Evolutionary conservation across 2,329 filamentous ascomycete species (phyloP).

Genomic region (Metarhizium sp.): DNA sequence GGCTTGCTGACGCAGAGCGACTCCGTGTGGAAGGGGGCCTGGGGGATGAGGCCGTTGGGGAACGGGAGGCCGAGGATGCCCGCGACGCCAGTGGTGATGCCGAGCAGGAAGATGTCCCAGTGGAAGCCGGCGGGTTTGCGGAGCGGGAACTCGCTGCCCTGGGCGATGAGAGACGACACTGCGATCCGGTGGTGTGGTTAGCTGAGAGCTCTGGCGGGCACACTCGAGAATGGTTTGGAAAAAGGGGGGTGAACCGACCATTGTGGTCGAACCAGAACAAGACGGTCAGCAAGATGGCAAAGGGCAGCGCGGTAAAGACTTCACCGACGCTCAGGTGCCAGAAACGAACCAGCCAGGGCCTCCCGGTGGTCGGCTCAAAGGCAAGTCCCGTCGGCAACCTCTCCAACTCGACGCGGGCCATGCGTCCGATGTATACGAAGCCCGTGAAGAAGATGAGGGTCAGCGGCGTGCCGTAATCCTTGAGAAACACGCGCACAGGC

Average conservation of each 20-base stretch:
- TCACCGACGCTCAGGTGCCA: slow-evolving; percentile 67
- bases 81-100: slow-evolving; percentile 65
- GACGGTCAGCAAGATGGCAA: slow-evolving; percentile 72
- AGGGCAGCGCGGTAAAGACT: slow-evolving; percentile 78
- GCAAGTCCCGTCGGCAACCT: slow-evolving; percentile 66
- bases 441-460: slow-evolving; percentile 83
- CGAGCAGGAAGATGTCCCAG: slow-evolving; percentile 76
- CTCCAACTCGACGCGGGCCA: slow-evolving; percentile 60
- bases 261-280: slow-evolving; percentile 90
- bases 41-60: slow-evolving; percentile 75
- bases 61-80: slow-evolving; percentile 71
- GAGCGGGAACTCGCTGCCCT: slow-evolving; percentile 74
- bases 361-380: slow-evolving; percentile 67
- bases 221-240: too few species aligned
- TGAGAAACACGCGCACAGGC: slow-evolving; percentile 69
- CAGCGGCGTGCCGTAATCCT: slow-evolving; percentile 80
- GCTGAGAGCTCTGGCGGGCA: too few species aligned
- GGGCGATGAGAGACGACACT: slow-evolving; percentile 76
- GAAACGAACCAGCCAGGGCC: slow-evolving; percentile 71
- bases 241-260: slow-evolving; percentile 34
- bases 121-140: slow-evolving; percentile 76
- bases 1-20: slow-evolving; percentile 63
- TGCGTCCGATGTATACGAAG: slow-evolving; percentile 78
- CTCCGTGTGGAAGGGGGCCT: slow-evolving; percentile 74
- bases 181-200: neutral